Evolutionary conservation across 148 eudicot species (phyloP), one percentile per base, ranked within the genome.

Genomic region (Diospyros kaki): DNA sequence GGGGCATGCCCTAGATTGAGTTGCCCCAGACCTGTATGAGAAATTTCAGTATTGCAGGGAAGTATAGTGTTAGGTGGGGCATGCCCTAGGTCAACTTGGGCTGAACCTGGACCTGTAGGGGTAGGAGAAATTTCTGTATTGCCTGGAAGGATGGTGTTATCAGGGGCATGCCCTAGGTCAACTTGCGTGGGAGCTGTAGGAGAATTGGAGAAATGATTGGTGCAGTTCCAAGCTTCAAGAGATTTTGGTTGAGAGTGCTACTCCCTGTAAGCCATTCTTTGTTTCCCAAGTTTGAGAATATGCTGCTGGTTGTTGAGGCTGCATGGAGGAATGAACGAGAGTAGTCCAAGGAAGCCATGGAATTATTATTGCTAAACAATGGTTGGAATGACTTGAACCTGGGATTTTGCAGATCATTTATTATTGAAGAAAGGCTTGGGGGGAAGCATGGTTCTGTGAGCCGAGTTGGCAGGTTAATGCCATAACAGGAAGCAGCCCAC

Each of bases 381-480:
- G 28, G 28, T 28, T 28, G 28, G 28, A 28, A 28, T 28, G 28
- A 0, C 28, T 28, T 28, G 28, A 28, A 28, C 28, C 28, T 28
- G 28, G 28, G 28, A 28, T 28, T 28, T 28, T 69, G 15, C 61
- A 41, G 38, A 17, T 44, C 52, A 48, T 4, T 48, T 28, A 48
- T 4, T 5, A 2, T 64, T 43, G 15, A 18, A 72, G 68, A 52
- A 68, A 42, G 53, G 79, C 52, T 76, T 62, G 74, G 51, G 58
- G 58, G 59, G 38, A 51, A 76, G 54, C 14, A 58, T 44, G 60
- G 15, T 71, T 41, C 46, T 7, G 43, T 4, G 28, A 55, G 43
- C 43, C 13, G 55, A 55, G 77, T 55, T n/a, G 63, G 40, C 14
- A 71, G 56, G n/a, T 66, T 55, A 45, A n/a, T 66, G 54, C 64